Base-by-base conservation (phyloP, 2,329 filamentous ascomycete genomes). In the Aspergillus sp. region DNA sequence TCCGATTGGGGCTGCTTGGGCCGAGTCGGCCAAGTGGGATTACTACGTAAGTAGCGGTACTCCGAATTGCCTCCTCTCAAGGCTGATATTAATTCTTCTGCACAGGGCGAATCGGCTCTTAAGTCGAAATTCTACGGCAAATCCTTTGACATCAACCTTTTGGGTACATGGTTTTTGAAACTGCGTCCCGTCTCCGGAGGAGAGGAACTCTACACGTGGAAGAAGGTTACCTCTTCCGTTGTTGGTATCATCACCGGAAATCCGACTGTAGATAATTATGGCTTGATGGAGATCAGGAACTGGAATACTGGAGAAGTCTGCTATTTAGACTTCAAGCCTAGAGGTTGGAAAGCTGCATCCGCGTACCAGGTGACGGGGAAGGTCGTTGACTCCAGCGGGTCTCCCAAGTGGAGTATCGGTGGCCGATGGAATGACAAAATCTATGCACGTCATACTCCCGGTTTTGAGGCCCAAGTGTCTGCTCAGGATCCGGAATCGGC, bases 361-460 rank as follows among this genome's bases (percentile, higher is more conserved):
- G 90, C 91, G 1, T 96, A 90, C 68, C 86, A 94, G 60, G 84
- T 97, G 32, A 78, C 82, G 0, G 93, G 93, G 52, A 93, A 91
- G 69, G 85, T 96, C 3, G 76, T 90, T 44, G 90, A 93, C 60
- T 75, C 80, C 4, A 75, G 83, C 42, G 90, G 90, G n/a, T 81
- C 83, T 32, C 88, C 93, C 7, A 83, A 86, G 45, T 90, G 93
- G 80, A 90, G 85, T 64, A 82, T 98, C 51, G 93, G 91, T 37
- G 93, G 93, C 1, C 84, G 90, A 32, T 98, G 93, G 93, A 97
- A 97, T 68, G 93, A 94, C 64, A 94, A 91, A 70, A 84, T 98
- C 49, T 98, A 96, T 65, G 93, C 91, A 5, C 87, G 93, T 23
- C 79, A 91, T 55, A 96, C 91, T 0, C 90, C 91, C 0, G 93